Conservation (phyloP, 176 grass and related monocot genomes). For the Lolium perenne region DNA sequence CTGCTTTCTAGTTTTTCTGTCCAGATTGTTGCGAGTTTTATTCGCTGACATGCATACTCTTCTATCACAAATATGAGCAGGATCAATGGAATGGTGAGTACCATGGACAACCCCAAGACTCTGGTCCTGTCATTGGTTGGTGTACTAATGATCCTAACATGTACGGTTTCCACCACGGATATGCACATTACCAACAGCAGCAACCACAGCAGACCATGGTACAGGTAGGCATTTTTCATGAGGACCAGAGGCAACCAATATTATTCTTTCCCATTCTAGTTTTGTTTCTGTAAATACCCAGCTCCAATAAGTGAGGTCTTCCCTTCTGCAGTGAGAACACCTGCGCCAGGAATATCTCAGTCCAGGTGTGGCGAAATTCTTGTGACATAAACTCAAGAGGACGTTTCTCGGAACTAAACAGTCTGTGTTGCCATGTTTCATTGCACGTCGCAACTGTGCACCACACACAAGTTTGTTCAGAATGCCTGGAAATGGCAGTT, state of each 20-base stretch:
- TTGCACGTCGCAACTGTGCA: neutral
- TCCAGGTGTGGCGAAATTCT: neutral
- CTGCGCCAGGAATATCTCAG: neutral
- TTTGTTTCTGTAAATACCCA: neutral
- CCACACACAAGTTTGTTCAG: neutral
- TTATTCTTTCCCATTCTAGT: neutral
- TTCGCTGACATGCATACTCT: constrained; percentile 6
- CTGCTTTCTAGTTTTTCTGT: neutral
- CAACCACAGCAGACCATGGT: constrained; percentile 6
- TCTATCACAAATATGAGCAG: constrained; percentile 45
- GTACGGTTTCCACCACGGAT: neutral
- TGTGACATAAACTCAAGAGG: neutral
- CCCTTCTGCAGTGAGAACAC: constrained; percentile 1
- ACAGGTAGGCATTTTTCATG: neutral
- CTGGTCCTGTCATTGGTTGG: constrained; percentile 23
- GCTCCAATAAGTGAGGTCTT: neutral
- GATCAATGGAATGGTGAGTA: constrained; percentile 38
- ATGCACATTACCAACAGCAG: constrained; percentile 46
- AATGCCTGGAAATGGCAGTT: neutral
- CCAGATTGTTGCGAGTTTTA: neutral
- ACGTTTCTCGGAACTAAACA: neutral
- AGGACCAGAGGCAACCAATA: neutral
- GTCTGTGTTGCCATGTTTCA: neutral
- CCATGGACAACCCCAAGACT: constrained; percentile 14
- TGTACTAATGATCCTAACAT: constrained; percentile 35